These are phyloP conservation scores for Leishmania arabica DNA, from an alignment of 208 protist genomes.

Conservation along the genomic window DNA sequence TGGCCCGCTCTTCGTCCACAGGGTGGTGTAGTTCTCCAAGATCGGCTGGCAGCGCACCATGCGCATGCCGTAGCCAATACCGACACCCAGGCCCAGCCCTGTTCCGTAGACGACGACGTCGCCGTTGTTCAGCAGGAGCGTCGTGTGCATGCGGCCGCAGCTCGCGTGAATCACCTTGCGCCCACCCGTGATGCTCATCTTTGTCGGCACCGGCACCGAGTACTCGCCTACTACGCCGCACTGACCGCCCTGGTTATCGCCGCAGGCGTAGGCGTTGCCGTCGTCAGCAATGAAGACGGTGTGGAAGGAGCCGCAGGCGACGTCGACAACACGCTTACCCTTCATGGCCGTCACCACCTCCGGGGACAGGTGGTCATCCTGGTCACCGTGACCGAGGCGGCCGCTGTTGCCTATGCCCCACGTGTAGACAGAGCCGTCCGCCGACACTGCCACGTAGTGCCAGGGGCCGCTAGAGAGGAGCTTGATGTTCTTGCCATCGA, in stretches of 20 bases:
- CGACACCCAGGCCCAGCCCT: conserved; percentile 66
- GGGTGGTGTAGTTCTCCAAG: conserved; percentile 66
- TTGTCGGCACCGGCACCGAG: conserved; percentile 38
- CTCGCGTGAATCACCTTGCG: conserved; percentile 55
- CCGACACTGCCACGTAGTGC: conserved; percentile 70
- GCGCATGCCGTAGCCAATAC: conserved; percentile 65
- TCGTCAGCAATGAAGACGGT: conserved; percentile 63
- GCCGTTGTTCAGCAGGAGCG: conserved; percentile 58
- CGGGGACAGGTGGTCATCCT: conserved; percentile 47
- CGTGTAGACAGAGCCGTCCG: conserved; percentile 60
- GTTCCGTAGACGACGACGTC: conserved; percentile 77
- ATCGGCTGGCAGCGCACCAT: conserved; percentile 62
- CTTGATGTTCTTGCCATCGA: conserved; percentile 38
- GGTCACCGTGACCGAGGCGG: conserved; percentile 75
- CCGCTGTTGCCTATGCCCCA: conserved; percentile 84
- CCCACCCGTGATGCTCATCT: conserved; percentile 42
- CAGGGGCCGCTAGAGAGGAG: conserved; percentile 69
- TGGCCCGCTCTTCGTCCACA: conserved; percentile 52
- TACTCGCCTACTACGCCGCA: conserved; percentile 69
- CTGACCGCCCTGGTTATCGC: conserved; percentile 81
- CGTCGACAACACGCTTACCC: conserved; percentile 50
- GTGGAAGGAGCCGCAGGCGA: conserved; percentile 83
- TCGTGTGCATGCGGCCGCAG: conserved; percentile 77
- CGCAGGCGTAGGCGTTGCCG: conserved; percentile 66
- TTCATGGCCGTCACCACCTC: conserved; percentile 38